Evolutionary conservation across 2,329 filamentous ascomycete genomes (phyloP), one percentile per base, ranked within the genome.

Genomic region (Drechslerella dactyloides): DNA sequence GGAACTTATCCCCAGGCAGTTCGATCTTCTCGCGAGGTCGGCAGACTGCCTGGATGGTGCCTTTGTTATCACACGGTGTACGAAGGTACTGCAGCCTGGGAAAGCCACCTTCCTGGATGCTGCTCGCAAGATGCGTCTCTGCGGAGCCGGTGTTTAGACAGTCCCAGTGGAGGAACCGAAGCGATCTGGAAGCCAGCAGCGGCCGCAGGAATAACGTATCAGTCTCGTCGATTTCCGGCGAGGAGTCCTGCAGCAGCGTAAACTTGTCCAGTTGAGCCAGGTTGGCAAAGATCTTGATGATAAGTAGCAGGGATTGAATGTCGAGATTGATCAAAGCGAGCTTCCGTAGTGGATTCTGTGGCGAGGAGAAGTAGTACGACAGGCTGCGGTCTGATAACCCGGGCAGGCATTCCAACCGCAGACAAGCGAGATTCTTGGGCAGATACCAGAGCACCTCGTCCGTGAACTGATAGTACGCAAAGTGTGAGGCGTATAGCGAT

Each of bases 131-230:
- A 17, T 73, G 69, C 1, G 46, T 44, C 57, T 73, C 69, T 33
- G 69, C 69, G 7, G 60, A n/a, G 17, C 61, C 51, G 6, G 69
- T 46, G 42, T 73, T 73, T 1, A 73, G 57, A 30, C 69, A 73
- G 54, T 73, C 69, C 69, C 69, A 73, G 21, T 73, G 69, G 13
- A 73, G 62, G 24, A 73, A 73, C 42, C 61, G 55, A 8, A 73
- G 69, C 21, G 61, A 65, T 15, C 57, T 55, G n/a, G 56, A 65
- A 17, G 69, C 69, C 21, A 73, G 60, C 17, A 73, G 46, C 2
- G 69, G 69, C 4, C 69, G 62, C 2, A 73, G 61, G 37, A 73
- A 73, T 1, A 73, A 44, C 6, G 62, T 73, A 24, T 73, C 69
- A 7, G 61, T 66, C 37, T 65, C 61, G 53, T 65, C 61, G 15